phyloP scores from a whole-genome alignment of 2,329 filamentous ascomycete genomes.

The Colletotrichum liaoningense region DNA sequence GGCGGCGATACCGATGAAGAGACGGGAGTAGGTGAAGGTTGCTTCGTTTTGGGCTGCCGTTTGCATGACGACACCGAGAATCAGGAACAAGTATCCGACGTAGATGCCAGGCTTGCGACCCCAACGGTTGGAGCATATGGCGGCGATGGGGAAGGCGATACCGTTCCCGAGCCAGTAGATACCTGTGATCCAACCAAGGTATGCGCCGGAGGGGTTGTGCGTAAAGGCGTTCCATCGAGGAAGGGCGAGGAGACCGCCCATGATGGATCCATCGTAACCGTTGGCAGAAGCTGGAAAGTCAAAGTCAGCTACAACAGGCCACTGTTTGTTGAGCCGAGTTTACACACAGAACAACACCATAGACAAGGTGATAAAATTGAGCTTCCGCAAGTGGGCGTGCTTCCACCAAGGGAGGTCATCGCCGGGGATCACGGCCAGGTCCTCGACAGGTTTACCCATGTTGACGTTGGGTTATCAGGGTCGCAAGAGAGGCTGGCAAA shows the following conservation, averaged over 20 bases:
- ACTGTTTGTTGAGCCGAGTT: neutral
- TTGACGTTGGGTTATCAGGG: neutral
- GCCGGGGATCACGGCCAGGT: slow-evolving; percentile 48
- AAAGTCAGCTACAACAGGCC: neutral
- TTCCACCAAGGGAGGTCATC: slow-evolving; percentile 55
- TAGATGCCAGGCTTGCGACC: slow-evolving; percentile 33
- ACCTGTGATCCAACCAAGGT: slow-evolving; percentile 51
- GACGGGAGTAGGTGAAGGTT: slow-evolving; percentile 47
- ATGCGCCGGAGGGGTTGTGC: slow-evolving; percentile 47
- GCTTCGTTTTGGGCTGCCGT: slow-evolving; percentile 36
- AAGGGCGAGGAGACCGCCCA: slow-evolving; percentile 58
- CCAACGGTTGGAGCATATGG: slow-evolving; percentile 44
- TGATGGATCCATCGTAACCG: slow-evolving; percentile 52
- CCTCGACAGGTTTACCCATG: slow-evolving; percentile 27
- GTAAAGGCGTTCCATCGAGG: slow-evolving; percentile 55
- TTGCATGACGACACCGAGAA: slow-evolving; percentile 41
- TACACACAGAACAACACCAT: slow-evolving; percentile 40
- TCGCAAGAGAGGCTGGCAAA: neutral
- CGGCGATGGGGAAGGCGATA: slow-evolving; percentile 43
- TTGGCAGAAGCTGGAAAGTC: slow-evolving; percentile 45
- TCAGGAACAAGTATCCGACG: slow-evolving; percentile 17
- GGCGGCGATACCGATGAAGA: slow-evolving; percentile 47
- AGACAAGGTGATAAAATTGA: slow-evolving; percentile 54
- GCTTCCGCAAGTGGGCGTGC: slow-evolving; percentile 52
- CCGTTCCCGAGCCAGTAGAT: slow-evolving; percentile 54